These are phyloP conservation scores for Epichloe sylvatica DNA, from an alignment of 2,329 filamentous ascomycete genomes.

Conservation along the genomic window DNA sequence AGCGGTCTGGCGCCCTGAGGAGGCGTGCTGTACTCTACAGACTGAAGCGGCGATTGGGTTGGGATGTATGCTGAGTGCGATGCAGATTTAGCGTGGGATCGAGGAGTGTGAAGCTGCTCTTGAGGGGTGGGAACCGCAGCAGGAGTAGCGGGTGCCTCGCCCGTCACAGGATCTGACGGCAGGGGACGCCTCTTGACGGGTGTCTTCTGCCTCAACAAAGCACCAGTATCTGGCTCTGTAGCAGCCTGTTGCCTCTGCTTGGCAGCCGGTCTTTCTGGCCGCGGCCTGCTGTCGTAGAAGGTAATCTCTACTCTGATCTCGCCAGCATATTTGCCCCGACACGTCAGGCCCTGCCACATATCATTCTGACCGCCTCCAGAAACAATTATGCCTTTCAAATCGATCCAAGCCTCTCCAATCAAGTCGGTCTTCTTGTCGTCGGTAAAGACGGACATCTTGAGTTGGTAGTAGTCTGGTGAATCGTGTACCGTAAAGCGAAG, in stretches of 20 bases:
- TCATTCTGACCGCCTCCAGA: constrained; percentile 87
- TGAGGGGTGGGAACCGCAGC: constrained; percentile 13
- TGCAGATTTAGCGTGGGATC: constrained; percentile 29
- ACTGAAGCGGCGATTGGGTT: constrained; percentile 39
- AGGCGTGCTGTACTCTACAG: constrained; percentile 35
- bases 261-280: constrained; percentile 54
- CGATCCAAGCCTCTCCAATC: constrained; percentile 88
- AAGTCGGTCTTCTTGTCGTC: constrained; percentile 96
- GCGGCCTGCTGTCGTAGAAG: constrained; percentile 81
- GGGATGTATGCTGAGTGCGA: constrained; percentile 28
- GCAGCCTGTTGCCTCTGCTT: constrained; percentile 34
- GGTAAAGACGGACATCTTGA: constrained; percentile 94
- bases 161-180: constrained; percentile 60
- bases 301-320: constrained; percentile 92
- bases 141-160: constrained; percentile 28
- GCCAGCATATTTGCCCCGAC: constrained; percentile 87
- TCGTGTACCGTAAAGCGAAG: constrained; percentile 93
- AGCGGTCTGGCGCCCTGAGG: constrained; percentile 11
- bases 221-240: constrained; percentile 23
- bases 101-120: constrained; percentile 32
- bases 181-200: constrained; percentile 72
- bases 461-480: constrained; percentile 85
- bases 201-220: constrained; percentile 34
- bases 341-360: constrained; percentile 77
- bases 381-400: constrained; percentile 66